Conservation (phyloP, 2,329 filamentous ascomycete species). For the Pseudogymnoascus sp. region DNA sequence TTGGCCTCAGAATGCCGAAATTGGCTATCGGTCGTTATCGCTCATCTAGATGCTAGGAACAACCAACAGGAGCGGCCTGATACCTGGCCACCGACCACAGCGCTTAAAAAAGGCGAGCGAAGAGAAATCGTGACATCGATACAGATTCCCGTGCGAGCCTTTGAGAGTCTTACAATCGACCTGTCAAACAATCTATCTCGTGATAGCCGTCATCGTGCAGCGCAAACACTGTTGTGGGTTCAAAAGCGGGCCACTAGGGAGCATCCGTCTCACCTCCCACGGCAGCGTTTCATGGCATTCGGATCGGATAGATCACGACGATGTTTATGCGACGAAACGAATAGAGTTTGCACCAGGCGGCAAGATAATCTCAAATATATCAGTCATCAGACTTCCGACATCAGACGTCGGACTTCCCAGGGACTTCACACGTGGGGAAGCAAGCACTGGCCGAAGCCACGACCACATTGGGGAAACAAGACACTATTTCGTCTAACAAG, state of each 20-base stretch:
- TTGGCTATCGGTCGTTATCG: no score
- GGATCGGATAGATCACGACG: not conserved
- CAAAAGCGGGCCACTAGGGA: slow-evolving; percentile 13
- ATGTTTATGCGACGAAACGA: slow-evolving; percentile 7
- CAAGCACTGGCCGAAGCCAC: not conserved
- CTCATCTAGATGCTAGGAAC: no score
- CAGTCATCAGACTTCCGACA: not conserved
- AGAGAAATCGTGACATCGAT: not conserved
- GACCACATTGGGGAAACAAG: not conserved
- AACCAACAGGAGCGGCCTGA: not conserved
- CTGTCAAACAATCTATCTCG: not conserved
- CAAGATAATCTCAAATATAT: not conserved
- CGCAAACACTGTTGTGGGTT: not conserved
- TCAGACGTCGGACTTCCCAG: not conserved
- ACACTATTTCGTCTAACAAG: not conserved
- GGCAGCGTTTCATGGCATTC: not conserved
- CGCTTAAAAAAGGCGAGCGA: not conserved
- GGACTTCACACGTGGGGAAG: not conserved
- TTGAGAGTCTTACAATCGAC: not conserved
- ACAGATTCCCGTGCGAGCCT: not conserved
- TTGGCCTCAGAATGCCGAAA: no score
- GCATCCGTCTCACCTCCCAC: not conserved
- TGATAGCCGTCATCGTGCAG: not conserved
- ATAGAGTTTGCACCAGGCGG: slow-evolving; percentile 3
- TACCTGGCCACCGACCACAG: not conserved